Evolutionary conservation across 1,284 basidiomycete genomes (phyloP), one percentile per base, ranked within the genome.

Genomic region (Polyporus tsugae): DNA sequence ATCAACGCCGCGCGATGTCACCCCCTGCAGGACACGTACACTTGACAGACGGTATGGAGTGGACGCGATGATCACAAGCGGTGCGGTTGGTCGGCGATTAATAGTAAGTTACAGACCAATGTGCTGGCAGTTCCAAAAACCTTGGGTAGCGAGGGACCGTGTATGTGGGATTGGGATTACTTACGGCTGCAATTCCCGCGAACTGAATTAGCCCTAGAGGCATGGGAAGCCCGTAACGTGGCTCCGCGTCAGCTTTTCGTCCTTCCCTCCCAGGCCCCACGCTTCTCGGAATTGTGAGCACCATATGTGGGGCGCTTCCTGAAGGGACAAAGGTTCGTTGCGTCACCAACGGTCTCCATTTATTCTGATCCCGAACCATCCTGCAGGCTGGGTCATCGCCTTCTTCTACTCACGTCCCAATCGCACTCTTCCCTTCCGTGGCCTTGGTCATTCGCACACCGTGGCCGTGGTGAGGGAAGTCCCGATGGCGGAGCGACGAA

Each of bases 381-480:
- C 25, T 55, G 29, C 53, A 36, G 53, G 19, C 19, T 15, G 33
- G 29, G 53, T 22, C 33, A n/a, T 55, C 53, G 53, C 53, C 53
- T 55, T 55, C 53, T 55, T 55, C 15, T 35, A 35, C 53, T 41
- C 53, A 35, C 53, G 53, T 35, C 33, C 53, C 53, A 17, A 36
- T 55, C 53, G 25, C 53, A 35, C 53, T 55, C 33, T 55, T 33
- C 53, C 33, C 10, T 29, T 55, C 33, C 33, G 25, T 19, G 33
- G 6, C 53, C 53, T 55, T 35, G 4, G 33, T 33, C n/a, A n/a
- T 49, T 49, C 46, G 46, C 7, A 49, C 19, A 49, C 46, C 46
- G n/a, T 49, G 22, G 13, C n/a, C 7, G 13, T 35, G 53, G 33
- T 19, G 33, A 55, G 53, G 53, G 33, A 55, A 55, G 15, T 35